phyloP scores from a whole-genome alignment of 495 filamentous ascomycete species.

The Venustampulla echinocandica region DNA sequence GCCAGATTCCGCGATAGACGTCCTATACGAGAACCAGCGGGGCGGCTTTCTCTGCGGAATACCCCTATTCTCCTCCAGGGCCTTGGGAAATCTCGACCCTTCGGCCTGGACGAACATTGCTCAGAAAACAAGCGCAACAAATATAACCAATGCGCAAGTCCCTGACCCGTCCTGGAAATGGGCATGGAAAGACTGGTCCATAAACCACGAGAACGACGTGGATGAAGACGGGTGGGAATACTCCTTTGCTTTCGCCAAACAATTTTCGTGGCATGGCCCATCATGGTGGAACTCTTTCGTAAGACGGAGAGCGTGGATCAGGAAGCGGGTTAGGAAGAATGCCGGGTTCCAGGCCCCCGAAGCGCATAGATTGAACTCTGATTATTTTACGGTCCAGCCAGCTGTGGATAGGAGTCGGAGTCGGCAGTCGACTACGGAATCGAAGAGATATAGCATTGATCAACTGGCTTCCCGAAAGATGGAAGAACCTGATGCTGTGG shows the following conservation, averaged over 20 bases:
- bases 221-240: slow-evolving; percentile 97
- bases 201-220: slow-evolving; percentile 79
- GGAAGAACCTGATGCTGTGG: slow-evolving; percentile 24
- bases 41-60: slow-evolving; percentile 82
- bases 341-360: slow-evolving; percentile 28
- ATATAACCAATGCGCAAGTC: slow-evolving; percentile 83
- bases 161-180: slow-evolving; percentile 96
- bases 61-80: slow-evolving; percentile 75
- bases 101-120: slow-evolving; percentile 73
- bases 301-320: slow-evolving; percentile 76
- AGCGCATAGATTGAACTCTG: slow-evolving; percentile 60
- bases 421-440: slow-evolving; percentile 6
- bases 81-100: slow-evolving; percentile 82
- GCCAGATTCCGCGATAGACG: slow-evolving; percentile 59
- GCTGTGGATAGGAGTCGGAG: slow-evolving; percentile 12
- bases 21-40: slow-evolving; percentile 90
- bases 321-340: slow-evolving; percentile 63
- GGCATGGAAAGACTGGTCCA: slow-evolving; percentile 90
- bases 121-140: slow-evolving; percentile 65
- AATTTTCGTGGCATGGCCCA: slow-evolving; percentile 83
- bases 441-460: slow-evolving; percentile 12
- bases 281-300: slow-evolving; percentile 92
- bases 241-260: slow-evolving; percentile 69
- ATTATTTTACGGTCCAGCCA: slow-evolving; percentile 78
- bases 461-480: slow-evolving; percentile 8